phyloP scores from a whole-genome alignment of 108 stramenopile genomes.

The Nitzschia inconspicua region DNA sequence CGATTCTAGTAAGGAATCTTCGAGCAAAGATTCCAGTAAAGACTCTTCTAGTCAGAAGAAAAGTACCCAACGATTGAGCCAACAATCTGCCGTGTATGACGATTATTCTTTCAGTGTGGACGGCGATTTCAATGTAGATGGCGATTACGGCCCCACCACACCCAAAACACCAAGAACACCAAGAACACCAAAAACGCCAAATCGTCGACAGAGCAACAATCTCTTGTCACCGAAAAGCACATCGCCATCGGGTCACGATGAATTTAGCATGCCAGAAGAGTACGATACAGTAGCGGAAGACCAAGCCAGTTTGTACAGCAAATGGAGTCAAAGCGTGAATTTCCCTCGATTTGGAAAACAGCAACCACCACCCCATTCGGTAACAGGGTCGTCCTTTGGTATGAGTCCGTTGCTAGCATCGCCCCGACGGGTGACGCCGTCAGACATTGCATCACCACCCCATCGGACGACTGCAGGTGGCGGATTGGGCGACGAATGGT shows the following conservation, averaged over 20 bases:
- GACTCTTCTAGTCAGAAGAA: too few relatives aligned
- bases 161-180: background rate
- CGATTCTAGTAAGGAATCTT: background rate
- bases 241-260: background rate
- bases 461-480: too few relatives aligned
- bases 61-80: background rate
- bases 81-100: background rate
- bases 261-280: slow-evolving; percentile 27
- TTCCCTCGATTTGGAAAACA: background rate
- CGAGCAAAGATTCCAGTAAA: background rate
- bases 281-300: slow-evolving; percentile 13
- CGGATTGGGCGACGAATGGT: slow-evolving; percentile 22
- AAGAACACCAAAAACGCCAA: background rate
- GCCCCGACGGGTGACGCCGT: background rate
- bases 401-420: background rate
- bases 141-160: slow-evolving; percentile 12
- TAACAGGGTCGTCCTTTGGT: background rate
- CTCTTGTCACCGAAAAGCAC: background rate
- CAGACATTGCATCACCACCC: slow-evolving; percentile 4
- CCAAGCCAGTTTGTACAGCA: background rate
- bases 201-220: background rate
- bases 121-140: slow-evolving; percentile 18
- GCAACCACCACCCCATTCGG: background rate
- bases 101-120: slow-evolving; percentile 23
- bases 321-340: background rate